A percentile compares a stretch with the other conserved stretches of the same genome.
Conservation (phyloP, 305 asterid species). For the Euphrasia arctica region DNA sequence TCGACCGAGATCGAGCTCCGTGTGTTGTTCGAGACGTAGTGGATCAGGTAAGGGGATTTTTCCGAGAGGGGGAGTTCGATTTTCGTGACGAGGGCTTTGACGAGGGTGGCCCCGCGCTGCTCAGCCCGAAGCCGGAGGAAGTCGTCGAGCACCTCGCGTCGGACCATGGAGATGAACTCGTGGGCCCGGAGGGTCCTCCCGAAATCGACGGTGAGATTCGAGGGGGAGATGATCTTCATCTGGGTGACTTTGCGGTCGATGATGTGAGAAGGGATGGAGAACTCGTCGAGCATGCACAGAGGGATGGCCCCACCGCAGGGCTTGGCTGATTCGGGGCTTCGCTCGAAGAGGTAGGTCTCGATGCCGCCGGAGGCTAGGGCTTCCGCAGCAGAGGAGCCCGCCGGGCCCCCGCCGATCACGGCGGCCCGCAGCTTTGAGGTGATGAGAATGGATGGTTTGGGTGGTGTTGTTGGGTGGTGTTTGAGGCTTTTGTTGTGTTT, state of each 20-base stretch:
- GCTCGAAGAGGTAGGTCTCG: slow-evolving; percentile 83
- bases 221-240: slow-evolving; percentile 81
- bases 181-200: slow-evolving; percentile 63
- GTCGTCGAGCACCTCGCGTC: slow-evolving; percentile 83
- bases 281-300: slow-evolving; percentile 90
- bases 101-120: slow-evolving; percentile 55
- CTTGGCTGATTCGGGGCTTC: slow-evolving; percentile 67
- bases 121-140: slow-evolving; percentile 75
- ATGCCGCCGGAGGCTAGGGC: slow-evolving; percentile 76
- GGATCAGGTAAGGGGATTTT: slow-evolving; percentile 52
- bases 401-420: slow-evolving; percentile 90
- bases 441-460: slow-evolving; percentile 25
- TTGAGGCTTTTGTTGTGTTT: slow-evolving; percentile 34
- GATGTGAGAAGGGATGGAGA: slow-evolving; percentile 61
- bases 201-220: slow-evolving; percentile 74
- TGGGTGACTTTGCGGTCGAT: slow-evolving; percentile 81
- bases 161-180: slow-evolving; percentile 87
- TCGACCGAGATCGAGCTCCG: slow-evolving; percentile 53
- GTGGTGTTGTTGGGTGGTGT: slow-evolving; percentile 24
- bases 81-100: slow-evolving; percentile 61
- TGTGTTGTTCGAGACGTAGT: slow-evolving; percentile 43
- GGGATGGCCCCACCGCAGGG: slow-evolving; percentile 99
- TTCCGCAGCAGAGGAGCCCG: slow-evolving; percentile 90
- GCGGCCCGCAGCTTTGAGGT: slow-evolving; percentile 60
- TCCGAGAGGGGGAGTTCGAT: slow-evolving; percentile 47